A percentile compares a stretch with the other conserved stretches of the same genome.
Conservation (phyloP, 2,329 filamentous ascomycete genomes). For the Teratosphaeria viscida region DNA sequence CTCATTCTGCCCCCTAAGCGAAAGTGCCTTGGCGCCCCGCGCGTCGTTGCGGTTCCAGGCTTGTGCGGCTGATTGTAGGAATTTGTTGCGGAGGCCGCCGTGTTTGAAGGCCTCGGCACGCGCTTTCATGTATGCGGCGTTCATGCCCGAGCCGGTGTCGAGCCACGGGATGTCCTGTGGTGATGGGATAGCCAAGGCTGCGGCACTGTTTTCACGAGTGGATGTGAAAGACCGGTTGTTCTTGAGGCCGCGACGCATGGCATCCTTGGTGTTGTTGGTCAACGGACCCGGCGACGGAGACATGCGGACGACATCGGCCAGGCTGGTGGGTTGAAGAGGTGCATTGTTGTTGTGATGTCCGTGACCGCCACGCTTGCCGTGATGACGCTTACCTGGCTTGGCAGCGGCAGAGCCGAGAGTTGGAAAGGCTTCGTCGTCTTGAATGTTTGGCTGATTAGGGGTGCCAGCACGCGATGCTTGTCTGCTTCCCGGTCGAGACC, state of each 20-base stretch:
- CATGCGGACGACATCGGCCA: constrained; percentile 94
- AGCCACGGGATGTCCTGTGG: constrained; percentile 95
- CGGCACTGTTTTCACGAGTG: constrained; percentile 36
- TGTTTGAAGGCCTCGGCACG: constrained; percentile 95
- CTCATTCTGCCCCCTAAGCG: constrained; percentile 87
- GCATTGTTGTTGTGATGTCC: constrained; percentile 56
- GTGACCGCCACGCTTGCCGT: constrained; percentile 81
- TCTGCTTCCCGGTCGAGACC: constrained; percentile 75
- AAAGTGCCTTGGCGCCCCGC: constrained; percentile 87
- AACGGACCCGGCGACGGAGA: constrained; percentile 61
- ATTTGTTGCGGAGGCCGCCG: constrained; percentile 91
- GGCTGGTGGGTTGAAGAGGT: constrained; percentile 50
- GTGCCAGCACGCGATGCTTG: constrained; percentile 57
- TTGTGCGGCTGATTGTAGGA: constrained; percentile 90
- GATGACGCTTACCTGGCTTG: constrained; percentile 80
- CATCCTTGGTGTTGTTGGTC: constrained; percentile 35
- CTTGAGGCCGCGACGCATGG: constrained; percentile 43
- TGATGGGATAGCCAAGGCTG: constrained; percentile 71
- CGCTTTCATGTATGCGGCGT: constrained; percentile 89
- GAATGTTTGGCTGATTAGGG: constrained; percentile 54
- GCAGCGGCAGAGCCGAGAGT: constrained; percentile 65
- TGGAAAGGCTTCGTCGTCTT: constrained; percentile 93
- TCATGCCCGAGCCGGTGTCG: constrained; percentile 81
- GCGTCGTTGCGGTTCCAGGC: constrained; percentile 98
- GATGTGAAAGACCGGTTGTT: constrained; percentile 57